Percentiles rank a stretch among this genome's conserved stretches.
Conservation (phyloP, 2,329 filamentous ascomycete genomes). For the Pyricularia sp. region DNA sequence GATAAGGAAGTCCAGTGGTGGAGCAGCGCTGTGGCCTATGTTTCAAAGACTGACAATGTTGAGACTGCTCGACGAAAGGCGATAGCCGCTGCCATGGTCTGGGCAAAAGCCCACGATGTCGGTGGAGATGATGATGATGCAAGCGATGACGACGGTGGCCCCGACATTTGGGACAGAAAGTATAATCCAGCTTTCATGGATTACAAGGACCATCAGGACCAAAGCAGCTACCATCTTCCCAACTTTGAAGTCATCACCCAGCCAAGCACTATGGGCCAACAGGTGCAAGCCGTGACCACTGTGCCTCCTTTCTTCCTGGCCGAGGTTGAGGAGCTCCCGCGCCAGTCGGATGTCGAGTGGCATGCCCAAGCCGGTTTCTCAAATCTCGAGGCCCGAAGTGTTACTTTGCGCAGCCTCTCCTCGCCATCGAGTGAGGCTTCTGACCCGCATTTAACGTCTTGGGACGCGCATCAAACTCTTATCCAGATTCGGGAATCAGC, state of each 20-base stretch:
- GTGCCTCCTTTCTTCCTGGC: constrained; percentile 64
- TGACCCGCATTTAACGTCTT: neutral
- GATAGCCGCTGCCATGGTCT: constrained; percentile 33
- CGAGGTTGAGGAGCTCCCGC: constrained; percentile 69
- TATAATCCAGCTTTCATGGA: constrained; percentile 44
- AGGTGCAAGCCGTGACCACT: constrained; percentile 16
- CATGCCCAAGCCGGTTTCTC: constrained; percentile 56
- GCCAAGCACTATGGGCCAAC: constrained; percentile 9
- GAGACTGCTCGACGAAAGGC: constrained; percentile 22
- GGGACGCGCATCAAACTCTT: neutral
- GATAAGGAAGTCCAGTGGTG: constrained; percentile 67
- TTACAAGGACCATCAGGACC: constrained; percentile 20
- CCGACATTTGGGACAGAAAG: constrained; percentile 61
- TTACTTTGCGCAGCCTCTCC: constrained; percentile 2
- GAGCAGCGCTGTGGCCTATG: constrained; percentile 66
- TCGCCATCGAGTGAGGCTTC: neutral
- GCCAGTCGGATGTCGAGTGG: constrained; percentile 74
- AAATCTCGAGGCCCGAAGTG: constrained; percentile 14
- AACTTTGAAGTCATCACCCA: constrained; percentile 38
- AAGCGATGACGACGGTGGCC: constrained; percentile 32
- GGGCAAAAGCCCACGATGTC: constrained; percentile 23
- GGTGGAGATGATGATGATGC: constrained; percentile 38
- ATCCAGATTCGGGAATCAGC: neutral
- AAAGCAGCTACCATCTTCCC: constrained; percentile 28
- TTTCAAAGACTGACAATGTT: constrained; percentile 34